Percentiles rank a stretch among this genome's conserved stretches.
Conservation (phyloP, 805 yeast genomes). For the Candida tibetensis region DNA sequence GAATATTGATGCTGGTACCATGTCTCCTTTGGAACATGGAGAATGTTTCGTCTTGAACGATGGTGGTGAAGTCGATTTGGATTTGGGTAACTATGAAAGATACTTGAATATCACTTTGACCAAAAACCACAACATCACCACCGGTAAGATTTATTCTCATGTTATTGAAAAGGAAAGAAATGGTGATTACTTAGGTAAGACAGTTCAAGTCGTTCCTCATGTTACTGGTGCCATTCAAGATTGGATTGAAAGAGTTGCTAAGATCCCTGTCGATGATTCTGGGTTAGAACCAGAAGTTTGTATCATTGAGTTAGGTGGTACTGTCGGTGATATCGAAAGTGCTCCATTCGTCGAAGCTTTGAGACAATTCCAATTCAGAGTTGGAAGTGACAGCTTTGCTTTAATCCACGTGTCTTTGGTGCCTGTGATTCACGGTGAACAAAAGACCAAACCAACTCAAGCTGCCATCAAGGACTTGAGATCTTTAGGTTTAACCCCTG, state of each 20-base stretch:
- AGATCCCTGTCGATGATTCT: constrained; percentile 85
- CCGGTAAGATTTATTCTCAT: constrained; percentile 93
- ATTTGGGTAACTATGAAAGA: constrained; percentile 96
- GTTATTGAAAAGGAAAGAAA: constrained; percentile 93
- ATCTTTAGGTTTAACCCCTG: constrained; percentile 91
- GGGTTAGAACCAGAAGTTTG: constrained; percentile 93
- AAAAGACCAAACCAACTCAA: constrained; percentile 98
- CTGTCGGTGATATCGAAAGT: constrained; percentile 98
- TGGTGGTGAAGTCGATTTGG: constrained; percentile 99
- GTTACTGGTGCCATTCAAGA: constrained; percentile 96
- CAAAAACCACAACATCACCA: constrained; percentile 92
- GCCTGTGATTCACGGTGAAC: constrained; percentile 98
- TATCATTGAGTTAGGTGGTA: constrained; percentile 97
- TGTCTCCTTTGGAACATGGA: constrained; percentile 99
- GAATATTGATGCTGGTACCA: constrained; percentile 99
- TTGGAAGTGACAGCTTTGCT: constrained; percentile 90
- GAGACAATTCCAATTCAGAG: constrained; percentile 98
- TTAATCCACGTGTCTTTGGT: constrained; percentile 95
- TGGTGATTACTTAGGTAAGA: constrained; percentile 97
- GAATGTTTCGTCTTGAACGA: constrained; percentile 97
- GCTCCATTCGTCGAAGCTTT: constrained; percentile 99
- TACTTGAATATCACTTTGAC: constrained; percentile 92
- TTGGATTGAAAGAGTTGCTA: constrained; percentile 94
- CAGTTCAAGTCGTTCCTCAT: constrained; percentile 99
- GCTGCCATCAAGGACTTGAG: constrained; percentile 97